A percentile compares a stretch with the other conserved stretches of the same genome.
These are phyloP conservation scores for Blastomyces parvus DNA, from an alignment of 2,329 filamentous ascomycete genomes.

Conservation along the genomic window DNA sequence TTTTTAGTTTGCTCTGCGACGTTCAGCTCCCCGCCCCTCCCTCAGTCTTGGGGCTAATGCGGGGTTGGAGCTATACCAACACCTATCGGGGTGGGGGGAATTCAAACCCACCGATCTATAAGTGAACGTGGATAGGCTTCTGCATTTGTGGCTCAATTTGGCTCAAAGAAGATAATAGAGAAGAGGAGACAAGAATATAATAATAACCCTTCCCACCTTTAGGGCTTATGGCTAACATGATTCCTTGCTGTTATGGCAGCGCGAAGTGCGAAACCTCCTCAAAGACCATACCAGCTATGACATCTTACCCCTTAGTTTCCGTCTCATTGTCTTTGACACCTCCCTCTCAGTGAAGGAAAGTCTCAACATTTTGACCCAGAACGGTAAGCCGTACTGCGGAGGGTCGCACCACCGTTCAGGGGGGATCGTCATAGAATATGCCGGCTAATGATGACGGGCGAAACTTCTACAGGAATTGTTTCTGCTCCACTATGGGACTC, in stretches of 20 bases:
- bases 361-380: conserved; percentile 87
- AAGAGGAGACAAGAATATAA: neutral
- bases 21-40: neutral
- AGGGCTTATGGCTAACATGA: conserved; percentile 21
- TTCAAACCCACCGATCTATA: neutral
- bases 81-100: neutral
- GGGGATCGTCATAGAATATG: neutral
- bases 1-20: neutral
- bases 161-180: neutral
- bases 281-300: conserved; percentile 96
- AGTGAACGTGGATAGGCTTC: neutral
- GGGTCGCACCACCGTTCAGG: neutral
- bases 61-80: neutral
- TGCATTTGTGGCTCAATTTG: neutral
- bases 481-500: conserved; percentile 97
- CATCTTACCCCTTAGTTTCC: conserved; percentile 89
- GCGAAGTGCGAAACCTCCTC: conserved; percentile 88
- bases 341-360: conserved; percentile 94
- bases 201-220: conserved; percentile 9
- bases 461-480: conserved; percentile 64
- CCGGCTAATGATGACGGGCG: neutral
- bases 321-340: conserved; percentile 91
- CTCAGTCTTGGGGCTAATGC: neutral
- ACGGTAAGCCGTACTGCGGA: conserved; percentile 51
- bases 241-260: conserved; percentile 42